phyloP scores from a whole-genome alignment of 352 stramenopile genomes.

The Phytophthora palmivora region DNA sequence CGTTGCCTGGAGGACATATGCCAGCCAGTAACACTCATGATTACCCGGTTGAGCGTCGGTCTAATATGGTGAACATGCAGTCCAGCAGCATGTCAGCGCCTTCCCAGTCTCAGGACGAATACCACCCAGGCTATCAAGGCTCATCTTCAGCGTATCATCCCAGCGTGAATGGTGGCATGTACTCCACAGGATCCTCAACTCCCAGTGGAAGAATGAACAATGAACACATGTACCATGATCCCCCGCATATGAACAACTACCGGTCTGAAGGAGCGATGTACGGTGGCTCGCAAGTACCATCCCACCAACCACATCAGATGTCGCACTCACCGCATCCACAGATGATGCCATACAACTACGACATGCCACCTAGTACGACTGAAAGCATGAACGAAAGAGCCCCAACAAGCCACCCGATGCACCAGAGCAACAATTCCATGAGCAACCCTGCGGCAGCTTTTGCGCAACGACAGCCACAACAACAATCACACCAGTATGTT shows the following conservation, averaged over 20 bases:
- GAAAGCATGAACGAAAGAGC: constrained; percentile 27
- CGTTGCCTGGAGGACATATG: constrained; percentile 37
- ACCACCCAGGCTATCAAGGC: constrained; percentile 36
- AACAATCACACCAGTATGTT: constrained; percentile 37
- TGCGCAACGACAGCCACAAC: constrained; percentile 45
- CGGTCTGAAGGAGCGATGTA: constrained; percentile 39
- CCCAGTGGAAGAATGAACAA: constrained; percentile 34
- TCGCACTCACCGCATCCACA: constrained; percentile 43
- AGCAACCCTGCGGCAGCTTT: constrained; percentile 50
- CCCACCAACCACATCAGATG: constrained; percentile 48
- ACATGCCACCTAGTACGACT: constrained; percentile 21
- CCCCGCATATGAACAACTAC: constrained; percentile 48
- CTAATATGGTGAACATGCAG: constrained; percentile 53
- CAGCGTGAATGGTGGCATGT: constrained; percentile 59
- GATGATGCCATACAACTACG: constrained; percentile 58
- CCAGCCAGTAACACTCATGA: constrained; percentile 35
- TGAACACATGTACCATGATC: constrained; percentile 35
- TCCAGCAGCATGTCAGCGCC: constrained; percentile 32
- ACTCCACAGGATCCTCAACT: constrained; percentile 37
- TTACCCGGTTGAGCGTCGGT: constrained; percentile 52
- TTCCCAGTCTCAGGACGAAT: constrained; percentile 34
- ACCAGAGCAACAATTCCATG: constrained; percentile 30
- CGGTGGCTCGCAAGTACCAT: constrained; percentile 25
- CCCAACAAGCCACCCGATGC: constrained; percentile 27
- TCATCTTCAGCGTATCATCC: constrained; percentile 28